These are phyloP conservation scores for Candida bentonensis DNA, from an alignment of 805 yeast genomes.

Conservation along the genomic window DNA sequence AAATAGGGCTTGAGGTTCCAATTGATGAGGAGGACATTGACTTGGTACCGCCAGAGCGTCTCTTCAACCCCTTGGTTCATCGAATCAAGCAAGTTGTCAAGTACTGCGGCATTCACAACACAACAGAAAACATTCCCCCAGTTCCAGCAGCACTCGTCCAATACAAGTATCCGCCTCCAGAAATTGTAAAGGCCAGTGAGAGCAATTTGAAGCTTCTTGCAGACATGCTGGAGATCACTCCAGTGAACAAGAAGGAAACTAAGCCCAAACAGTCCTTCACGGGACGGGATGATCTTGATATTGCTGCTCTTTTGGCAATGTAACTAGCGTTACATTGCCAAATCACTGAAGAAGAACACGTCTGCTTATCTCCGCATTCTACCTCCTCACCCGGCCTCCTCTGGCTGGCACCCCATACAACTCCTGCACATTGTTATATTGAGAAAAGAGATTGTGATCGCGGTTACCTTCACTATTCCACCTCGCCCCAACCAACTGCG, in stretches of 20 bases:
- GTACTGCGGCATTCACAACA: neutral
- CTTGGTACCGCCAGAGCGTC: neutral
- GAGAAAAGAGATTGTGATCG: neutral
- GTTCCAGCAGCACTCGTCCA: neutral
- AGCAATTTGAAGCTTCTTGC: neutral
- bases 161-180: neutral
- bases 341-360: too few relatives aligned
- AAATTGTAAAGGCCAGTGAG: neutral
- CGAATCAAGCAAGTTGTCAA: neutral
- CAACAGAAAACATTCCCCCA: neutral
- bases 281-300: constrained; percentile 1
- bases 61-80: neutral
- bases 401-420: neutral
- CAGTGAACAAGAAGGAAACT: neutral
- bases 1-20: neutral
- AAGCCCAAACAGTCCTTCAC: neutral
- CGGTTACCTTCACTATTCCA: neutral
- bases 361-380: too few relatives aligned
- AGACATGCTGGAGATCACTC: neutral
- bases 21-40: neutral
- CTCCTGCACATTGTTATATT: neutral
- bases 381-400: too few relatives aligned
- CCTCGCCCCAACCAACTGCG: neutral
- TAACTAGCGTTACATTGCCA: too few relatives aligned
- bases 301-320: neutral